phyloP scores from a whole-genome alignment of 2,329 filamentous ascomycete genomes.

The Scytalidium lignicola region DNA sequence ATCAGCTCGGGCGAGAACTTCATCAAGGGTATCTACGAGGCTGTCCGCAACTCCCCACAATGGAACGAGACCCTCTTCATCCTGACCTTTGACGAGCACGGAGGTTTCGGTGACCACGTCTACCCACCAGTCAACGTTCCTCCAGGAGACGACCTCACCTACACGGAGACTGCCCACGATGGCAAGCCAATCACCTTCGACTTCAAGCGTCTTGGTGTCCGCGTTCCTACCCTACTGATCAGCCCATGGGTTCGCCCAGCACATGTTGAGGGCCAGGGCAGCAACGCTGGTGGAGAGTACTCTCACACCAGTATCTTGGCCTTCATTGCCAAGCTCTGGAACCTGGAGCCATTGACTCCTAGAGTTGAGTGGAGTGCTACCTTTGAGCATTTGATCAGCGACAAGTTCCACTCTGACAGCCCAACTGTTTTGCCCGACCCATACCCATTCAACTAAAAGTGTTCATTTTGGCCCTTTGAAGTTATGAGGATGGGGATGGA shows the following conservation, averaged over 20 bases:
- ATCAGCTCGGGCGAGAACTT: slow-evolving; percentile 39
- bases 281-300: slow-evolving; percentile 34
- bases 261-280: slow-evolving; percentile 33
- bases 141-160: slow-evolving; percentile 30
- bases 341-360: slow-evolving; percentile 18
- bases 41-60: slow-evolving; percentile 36
- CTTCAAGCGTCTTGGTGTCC: slow-evolving; percentile 37
- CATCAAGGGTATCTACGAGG: slow-evolving; percentile 41
- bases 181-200: slow-evolving; percentile 33
- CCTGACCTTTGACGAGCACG: slow-evolving; percentile 42
- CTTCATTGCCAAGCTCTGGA: slow-evolving; percentile 38
- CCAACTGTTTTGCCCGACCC: slow-evolving; percentile 17
- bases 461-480: too few relatives aligned
- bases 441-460: slow-evolving; percentile 4
- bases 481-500: slow-evolving; percentile 19
- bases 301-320: slow-evolving; percentile 39
- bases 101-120: slow-evolving; percentile 43
- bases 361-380: slow-evolving; percentile 16
- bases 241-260: slow-evolving; percentile 38
- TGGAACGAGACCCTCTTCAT: slow-evolving; percentile 43
- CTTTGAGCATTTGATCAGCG: slow-evolving; percentile 23
- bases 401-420: slow-evolving; percentile 17
- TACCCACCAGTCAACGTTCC: slow-evolving; percentile 35
- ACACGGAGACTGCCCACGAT: slow-evolving; percentile 31
- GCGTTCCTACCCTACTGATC: slow-evolving; percentile 37